Base-by-base conservation (phyloP, 2,329 filamentous ascomycete species). In the Pezicula carpinea region DNA sequence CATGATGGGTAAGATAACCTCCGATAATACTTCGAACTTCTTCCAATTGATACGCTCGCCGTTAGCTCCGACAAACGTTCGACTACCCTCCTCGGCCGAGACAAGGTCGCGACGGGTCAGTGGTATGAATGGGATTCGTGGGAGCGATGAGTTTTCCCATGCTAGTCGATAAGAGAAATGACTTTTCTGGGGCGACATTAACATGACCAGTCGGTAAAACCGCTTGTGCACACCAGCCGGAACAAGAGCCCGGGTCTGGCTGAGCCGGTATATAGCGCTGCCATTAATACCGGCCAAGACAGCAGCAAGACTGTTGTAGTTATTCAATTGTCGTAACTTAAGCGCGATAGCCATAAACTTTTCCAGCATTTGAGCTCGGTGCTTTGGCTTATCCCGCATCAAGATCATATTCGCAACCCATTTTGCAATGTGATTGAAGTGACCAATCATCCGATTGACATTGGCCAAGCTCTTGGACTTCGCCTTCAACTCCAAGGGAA, bases 251-350 rank as follows among this genome's bases (percentile, higher is more conserved):
- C 86, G 77, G 0, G 93, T 97, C 58, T 90, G 86, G 0, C 78
- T 72, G 2, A 99, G 78, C 15, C 93, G 85, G 62, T 93, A 86
- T 22, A 99, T 85, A 0, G 90, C 83, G 2, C 87, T 88, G 49
- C 88, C 87, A 63, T 95, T 95, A 60, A 99, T 86, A 7, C 92
- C 93, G 6, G 93, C 92, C 48, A 99, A 79, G 31, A 99, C 82
- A 6, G 93, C 92, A n/a, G 91, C 92, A 1, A 99, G 74, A 0
- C 90, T 87, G 64, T 97, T 97, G 73, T 97, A 99, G 66, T 99
- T 97, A 72, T 97, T 96, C 52, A 96, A 71, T 61, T 91, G 85
- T 33, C 93, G 86, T 42, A 99, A 73, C 69, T 90, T 92, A 60
- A 85, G 63, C 31, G 92, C 91, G 57, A 99, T 83, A 43, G 79